phyloP scores from a whole-genome alignment of 768 basidiomycete species.

The Gautieria morchelliformis region DNA sequence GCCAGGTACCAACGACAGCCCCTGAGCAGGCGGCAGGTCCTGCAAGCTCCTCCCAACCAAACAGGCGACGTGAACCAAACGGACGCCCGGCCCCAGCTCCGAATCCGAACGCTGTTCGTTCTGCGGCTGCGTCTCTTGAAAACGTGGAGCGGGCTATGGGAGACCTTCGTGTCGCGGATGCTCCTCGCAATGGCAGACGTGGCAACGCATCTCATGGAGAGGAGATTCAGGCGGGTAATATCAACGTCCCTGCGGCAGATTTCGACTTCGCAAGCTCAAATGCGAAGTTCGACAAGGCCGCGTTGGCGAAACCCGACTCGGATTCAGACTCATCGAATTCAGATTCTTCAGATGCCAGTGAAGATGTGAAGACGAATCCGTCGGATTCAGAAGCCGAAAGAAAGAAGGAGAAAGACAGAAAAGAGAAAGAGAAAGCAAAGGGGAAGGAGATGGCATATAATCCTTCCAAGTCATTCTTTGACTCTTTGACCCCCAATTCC shows the following conservation, averaged over 20 bases:
- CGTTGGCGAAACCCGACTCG: slow-evolving; percentile 29
- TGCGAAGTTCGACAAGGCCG: slow-evolving; percentile 71
- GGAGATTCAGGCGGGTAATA: slow-evolving; percentile 24
- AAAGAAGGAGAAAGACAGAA: slow-evolving; percentile 19
- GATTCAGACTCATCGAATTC: slow-evolving; percentile 12
- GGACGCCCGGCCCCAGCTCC: slow-evolving; percentile 44
- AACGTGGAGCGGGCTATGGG: slow-evolving; percentile 48
- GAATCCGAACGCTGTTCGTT: slow-evolving; percentile 8
- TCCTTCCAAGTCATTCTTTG: slow-evolving; percentile 74
- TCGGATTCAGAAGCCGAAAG: slow-evolving; percentile 18
- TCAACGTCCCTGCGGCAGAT: slow-evolving; percentile 62
- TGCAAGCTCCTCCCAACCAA: slow-evolving; percentile 19
- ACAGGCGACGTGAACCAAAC: slow-evolving; percentile 23
- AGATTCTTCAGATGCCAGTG: slow-evolving; percentile 19
- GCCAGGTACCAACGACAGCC: slow-evolving; percentile 18
- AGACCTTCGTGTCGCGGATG: slow-evolving; percentile 34
- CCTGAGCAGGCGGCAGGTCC: slow-evolving; percentile 9
- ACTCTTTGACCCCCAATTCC: slow-evolving; percentile 41
- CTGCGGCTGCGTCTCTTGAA: slow-evolving; percentile 17
- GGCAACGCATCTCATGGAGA: slow-evolving; percentile 22
- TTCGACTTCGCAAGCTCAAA: slow-evolving; percentile 78
- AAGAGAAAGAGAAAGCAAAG: slow-evolving; percentile 26
- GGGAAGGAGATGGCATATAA: slow-evolving; percentile 47
- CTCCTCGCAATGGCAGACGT: slow-evolving; percentile 27
- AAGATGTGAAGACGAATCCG: slow-evolving; percentile 22